Conservation (phyloP, 2,329 filamentous ascomycete genomes). For the Huntiella bhutanensis region DNA sequence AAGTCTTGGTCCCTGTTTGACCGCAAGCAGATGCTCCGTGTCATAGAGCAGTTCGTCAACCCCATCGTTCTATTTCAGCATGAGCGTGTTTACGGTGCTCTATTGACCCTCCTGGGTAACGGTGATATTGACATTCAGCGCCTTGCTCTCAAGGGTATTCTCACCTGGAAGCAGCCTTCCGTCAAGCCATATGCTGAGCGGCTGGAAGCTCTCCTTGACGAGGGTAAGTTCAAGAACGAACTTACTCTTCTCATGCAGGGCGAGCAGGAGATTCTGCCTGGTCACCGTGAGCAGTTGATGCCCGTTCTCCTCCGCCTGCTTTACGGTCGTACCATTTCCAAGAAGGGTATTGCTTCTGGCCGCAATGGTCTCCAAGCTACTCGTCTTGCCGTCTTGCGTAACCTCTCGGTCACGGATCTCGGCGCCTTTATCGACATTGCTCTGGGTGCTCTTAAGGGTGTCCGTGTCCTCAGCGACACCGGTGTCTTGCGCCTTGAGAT, state of each 20-base stretch:
- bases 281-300: conserved; percentile 57
- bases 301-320: conserved; percentile 72
- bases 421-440: conserved; percentile 69
- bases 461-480: conserved; percentile 36
- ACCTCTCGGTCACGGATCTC: conserved; percentile 55
- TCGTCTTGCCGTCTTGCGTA: conserved; percentile 61
- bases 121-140: conserved; percentile 84
- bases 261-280: conserved; percentile 50
- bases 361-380: conserved; percentile 66
- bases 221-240: conserved; percentile 81
- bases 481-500: conserved; percentile 24
- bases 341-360: conserved; percentile 57
- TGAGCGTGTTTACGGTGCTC: conserved; percentile 53
- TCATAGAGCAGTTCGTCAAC: conserved; percentile 76
- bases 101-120: conserved; percentile 62
- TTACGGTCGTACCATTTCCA: conserved; percentile 75
- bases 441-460: conserved; percentile 46
- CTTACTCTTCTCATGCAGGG: conserved; percentile 73
- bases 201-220: conserved; percentile 70
- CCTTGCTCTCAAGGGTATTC: conserved; percentile 60
- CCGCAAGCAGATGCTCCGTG: conserved; percentile 59
- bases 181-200: conserved; percentile 69
- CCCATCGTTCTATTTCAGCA: conserved; percentile 66
- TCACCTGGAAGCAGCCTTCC: conserved; percentile 71
- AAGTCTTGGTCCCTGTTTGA: conserved; percentile 56